phyloP scores from a whole-genome alignment of 306 rosid species.

The Bauhinia variegata region DNA sequence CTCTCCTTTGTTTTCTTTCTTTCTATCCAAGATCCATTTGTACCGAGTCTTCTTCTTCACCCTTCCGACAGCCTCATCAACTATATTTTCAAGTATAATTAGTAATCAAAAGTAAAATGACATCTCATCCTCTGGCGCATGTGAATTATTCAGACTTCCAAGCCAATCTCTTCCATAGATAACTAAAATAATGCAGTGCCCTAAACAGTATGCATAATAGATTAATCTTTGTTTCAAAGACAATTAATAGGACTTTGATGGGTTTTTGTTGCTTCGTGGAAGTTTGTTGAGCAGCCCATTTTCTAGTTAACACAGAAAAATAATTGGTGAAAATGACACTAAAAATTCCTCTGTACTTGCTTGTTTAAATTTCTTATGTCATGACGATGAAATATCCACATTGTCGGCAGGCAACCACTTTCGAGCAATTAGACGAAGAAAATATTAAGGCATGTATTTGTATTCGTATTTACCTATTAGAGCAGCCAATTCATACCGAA shows the following conservation, averaged over 20 bases:
- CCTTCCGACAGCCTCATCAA: slow-evolving; percentile 24
- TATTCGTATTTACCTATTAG: too few relatives aligned
- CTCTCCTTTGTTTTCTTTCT: too few relatives aligned
- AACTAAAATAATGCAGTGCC: slow-evolving; percentile 7
- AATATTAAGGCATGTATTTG: slow-evolving; percentile 20
- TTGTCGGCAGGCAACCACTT: slow-evolving; percentile 10
- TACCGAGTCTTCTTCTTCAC: slow-evolving; percentile 14
- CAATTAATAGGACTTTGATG: slow-evolving; percentile 18
- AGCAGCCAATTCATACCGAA: too few relatives aligned
- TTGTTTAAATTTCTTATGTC: neutral
- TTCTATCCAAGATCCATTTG: slow-evolving; percentile 15
- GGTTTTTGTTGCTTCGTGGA: slow-evolving; percentile 39
- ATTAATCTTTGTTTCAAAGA: slow-evolving; percentile 9
- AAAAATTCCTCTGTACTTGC: slow-evolving; percentile 14
- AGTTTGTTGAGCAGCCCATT: slow-evolving; percentile 29
- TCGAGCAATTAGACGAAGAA: neutral
- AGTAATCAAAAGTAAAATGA: slow-evolving; percentile 26
- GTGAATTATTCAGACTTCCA: slow-evolving; percentile 30
- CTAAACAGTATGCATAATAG: neutral
- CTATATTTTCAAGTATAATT: slow-evolving; percentile 8
- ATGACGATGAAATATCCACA: neutral
- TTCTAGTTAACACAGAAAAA: slow-evolving; percentile 18
- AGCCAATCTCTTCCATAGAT: slow-evolving; percentile 15
- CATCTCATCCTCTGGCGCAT: slow-evolving; percentile 39
- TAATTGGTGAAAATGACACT: slow-evolving; percentile 37